These are phyloP conservation scores for Candida pini DNA, from an alignment of 805 yeast species.

Conservation along the genomic window DNA sequence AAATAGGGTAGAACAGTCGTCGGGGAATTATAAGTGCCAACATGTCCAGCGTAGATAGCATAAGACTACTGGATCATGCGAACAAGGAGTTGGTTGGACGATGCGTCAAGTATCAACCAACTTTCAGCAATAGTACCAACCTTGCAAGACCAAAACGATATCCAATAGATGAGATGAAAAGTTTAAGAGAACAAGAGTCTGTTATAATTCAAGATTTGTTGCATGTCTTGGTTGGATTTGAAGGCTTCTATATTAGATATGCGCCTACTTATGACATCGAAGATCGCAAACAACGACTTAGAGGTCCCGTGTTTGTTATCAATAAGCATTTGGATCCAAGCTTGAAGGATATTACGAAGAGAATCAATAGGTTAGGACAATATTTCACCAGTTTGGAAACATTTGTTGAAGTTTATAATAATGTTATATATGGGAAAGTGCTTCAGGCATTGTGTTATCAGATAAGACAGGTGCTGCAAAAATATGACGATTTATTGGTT, in stretches of 20 bases:
- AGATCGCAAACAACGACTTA: constrained; percentile 34
- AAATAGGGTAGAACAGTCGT: too few species aligned
- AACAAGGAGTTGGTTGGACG: constrained; percentile 10
- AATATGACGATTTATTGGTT: constrained; percentile 28
- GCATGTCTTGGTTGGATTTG: constrained; percentile 62
- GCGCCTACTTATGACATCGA: constrained; percentile 53
- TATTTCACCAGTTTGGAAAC: constrained; percentile 51
- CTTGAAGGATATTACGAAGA: constrained; percentile 61
- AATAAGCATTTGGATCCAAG: constrained; percentile 70
- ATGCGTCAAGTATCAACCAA: constrained; percentile 17
- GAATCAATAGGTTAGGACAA: constrained; percentile 58
- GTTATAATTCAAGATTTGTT: constrained; percentile 65
- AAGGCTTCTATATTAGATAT: constrained; percentile 73
- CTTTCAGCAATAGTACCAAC: constrained; percentile 7
- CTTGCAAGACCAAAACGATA: constrained; percentile 19
- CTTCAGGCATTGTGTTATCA: constrained; percentile 67
- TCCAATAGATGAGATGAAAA: constrained; percentile 42
- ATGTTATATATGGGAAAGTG: constrained; percentile 57
- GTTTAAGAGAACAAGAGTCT: constrained; percentile 62
- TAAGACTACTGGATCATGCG: constrained; percentile 5
- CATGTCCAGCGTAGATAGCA: constrained; percentile 7
- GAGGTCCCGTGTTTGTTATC: constrained; percentile 73
- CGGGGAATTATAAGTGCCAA: too few species aligned
- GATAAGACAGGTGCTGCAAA: constrained; percentile 40
- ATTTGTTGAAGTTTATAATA: constrained; percentile 58